Evolutionary conservation across 2,329 filamentous ascomycete genomes (phyloP), one percentile per base, ranked within the genome.

Genomic region (Trichoderma polysporum): DNA sequence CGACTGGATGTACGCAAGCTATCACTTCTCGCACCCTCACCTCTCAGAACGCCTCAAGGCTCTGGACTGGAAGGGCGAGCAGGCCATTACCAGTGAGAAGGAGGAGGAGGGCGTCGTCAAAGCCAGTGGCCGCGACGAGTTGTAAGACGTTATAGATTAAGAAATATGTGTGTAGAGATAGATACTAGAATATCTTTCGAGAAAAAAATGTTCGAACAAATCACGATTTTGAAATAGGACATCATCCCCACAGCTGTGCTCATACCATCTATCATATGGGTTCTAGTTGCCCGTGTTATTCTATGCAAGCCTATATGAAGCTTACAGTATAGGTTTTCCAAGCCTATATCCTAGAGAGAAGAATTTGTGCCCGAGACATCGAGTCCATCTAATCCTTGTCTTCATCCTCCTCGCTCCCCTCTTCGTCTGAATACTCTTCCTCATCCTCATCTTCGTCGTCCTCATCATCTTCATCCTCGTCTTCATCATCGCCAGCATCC

Each of bases 11-110:
- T 99, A 97, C 80, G 95, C 95, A 63, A 96, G 91, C 81, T 99
- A 98, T 84, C 94, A 99, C 82, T 97, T 96, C 85, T 97, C 94
- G 27, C 95, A 99, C 81, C 95, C 95, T 1, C 97, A 98, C 72
- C 84, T 99, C 71, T 91, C 94, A 1, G 96, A 99, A 85, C 89
- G 95, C 74, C 85, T 99, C 74, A 92, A 91, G 79, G 95, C 94
- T 1, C 86, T 99, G 68, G 90, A 92, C 71, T 99, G 94, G 94
- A 89, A 90, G 75, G 88, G 92, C 59, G 81, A 79, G 17, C 78
- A 81, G 68, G 84, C 81, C 70, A 79, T 85, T 22, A 76, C 74
- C 2, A 74, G 79, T 66, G 80, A 80, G 53, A 78, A 77, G 70
- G 78, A 77, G 49, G 74, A 76, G 60, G 76, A 76, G 22, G 76